Percentiles rank a stretch among this genome's conserved stretches.
Conservation (phyloP, 305 asterid genomes). For the Solanum hybrid region DNA sequence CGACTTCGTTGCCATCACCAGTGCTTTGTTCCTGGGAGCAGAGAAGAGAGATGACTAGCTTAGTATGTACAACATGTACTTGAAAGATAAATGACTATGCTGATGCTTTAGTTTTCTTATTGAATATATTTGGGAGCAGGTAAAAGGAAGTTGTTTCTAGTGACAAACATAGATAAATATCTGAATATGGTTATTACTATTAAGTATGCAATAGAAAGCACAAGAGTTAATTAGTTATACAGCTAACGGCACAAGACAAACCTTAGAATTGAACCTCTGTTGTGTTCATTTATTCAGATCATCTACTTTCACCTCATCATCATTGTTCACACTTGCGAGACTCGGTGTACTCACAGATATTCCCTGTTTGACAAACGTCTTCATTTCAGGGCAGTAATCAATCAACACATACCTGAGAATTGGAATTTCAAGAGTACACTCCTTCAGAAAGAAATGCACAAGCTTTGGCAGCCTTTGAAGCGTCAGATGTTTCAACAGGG, state of each 20-base stretch:
- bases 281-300: background rate
- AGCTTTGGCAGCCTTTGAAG: background rate
- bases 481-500: background rate
- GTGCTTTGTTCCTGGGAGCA: background rate
- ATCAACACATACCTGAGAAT: background rate
- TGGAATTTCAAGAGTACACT: background rate
- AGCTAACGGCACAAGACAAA: background rate
- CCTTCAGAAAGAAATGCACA: background rate
- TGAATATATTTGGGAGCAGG: background rate
- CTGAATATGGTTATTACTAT: background rate
- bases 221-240: background rate
- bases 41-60: background rate
- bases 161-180: background rate
- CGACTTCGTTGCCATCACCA: background rate
- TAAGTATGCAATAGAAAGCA: background rate
- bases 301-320: background rate
- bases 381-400: background rate
- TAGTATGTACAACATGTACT: background rate
- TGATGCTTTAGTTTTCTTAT: background rate
- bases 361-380: background rate
- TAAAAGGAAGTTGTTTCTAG: background rate
- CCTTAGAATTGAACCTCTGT: background rate
- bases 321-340: background rate
- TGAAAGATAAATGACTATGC: background rate
- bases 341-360: background rate